Evolutionary conservation across 805 yeast genomes (phyloP), one percentile per base, ranked within the genome.

Genomic region (Wickerhamiella kazuoi): DNA sequence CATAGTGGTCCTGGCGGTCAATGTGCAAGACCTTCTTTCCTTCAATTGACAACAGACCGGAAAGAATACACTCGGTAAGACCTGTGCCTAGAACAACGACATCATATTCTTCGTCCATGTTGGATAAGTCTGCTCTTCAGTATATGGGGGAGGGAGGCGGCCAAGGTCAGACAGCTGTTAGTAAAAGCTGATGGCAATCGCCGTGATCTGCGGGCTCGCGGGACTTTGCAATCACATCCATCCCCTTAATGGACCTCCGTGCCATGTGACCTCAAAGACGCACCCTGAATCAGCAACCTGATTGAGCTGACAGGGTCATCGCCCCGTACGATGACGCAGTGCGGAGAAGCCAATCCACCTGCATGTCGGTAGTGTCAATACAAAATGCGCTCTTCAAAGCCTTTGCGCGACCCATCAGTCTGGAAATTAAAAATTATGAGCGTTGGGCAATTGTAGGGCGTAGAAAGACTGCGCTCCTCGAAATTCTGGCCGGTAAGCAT

Each of bases 21-120:
- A 90, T 84, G 62, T 90, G 98, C 41, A 90, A 69, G 6, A 90
- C 97, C 56, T 90, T 90, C 67, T 90, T 87, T 46, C 97, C 97
- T 54, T 90, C 97, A n/a, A 87, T 94, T 8, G 96, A 83, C 35
- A 90, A 68, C 39, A 90, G 62, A 3, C 98, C 98, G 1, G 95
- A 83, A 34, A 90, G 70, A 44, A 90, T 79, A 65, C 98, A 90
- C 60, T 90, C 98, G 35, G 96, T 87, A 47, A 90, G 70, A n/a
- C 98, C 98, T 44, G 73, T 64, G 30, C 97, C 98, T 44, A 87
- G 69, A 21, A 87, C 96, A 50, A 90, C 87, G 44, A 87, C 95
- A 65, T 90, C 98, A 73, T 86, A 90, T 48, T 81, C 74, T 61
- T 86, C 95, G 62, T 90, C 97, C 94, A 90, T 83, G 35, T 43